Evolutionary conservation across 306 rosid species (phyloP).

Genomic region (Heteromeles arbutifolia): DNA sequence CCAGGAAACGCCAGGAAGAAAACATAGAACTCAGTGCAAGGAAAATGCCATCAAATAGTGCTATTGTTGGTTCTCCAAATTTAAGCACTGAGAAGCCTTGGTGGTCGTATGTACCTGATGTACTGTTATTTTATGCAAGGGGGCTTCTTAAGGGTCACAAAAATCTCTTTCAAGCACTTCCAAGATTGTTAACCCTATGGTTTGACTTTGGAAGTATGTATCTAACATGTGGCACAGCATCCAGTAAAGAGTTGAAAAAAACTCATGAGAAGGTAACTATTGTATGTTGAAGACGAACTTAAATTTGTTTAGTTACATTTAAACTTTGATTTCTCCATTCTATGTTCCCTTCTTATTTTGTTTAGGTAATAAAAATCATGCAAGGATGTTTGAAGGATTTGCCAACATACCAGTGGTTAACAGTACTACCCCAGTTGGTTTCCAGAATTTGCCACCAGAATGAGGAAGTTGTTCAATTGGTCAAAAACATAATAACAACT

Average conservation of each 20-base stretch:
- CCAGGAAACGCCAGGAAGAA: constrained; percentile 94
- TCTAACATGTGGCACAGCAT: constrained; percentile 54
- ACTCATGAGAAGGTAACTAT: constrained; percentile 51
- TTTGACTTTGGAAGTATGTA: constrained; percentile 89
- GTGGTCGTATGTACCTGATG: constrained; percentile 90
- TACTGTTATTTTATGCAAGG: constrained; percentile 79
- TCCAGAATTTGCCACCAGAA: constrained; percentile 98
- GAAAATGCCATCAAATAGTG: constrained; percentile 41
- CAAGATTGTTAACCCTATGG: constrained; percentile 92
- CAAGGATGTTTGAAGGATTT: constrained; percentile 85
- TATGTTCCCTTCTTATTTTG: constrained; percentile 26
- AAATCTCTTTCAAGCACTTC: constrained; percentile 96
- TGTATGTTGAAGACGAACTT: constrained; percentile 6
- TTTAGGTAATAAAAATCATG: constrained; percentile 61
- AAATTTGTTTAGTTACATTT: constrained; percentile 15
- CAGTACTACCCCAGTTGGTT: constrained; percentile 93
- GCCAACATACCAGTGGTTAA: constrained; percentile 89
- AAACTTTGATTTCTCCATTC: constrained; percentile 13
- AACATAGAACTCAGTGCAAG: constrained; percentile 47
- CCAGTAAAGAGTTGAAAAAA: constrained; percentile 52
- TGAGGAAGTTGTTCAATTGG: constrained; percentile 73
- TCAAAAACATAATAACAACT: constrained; percentile 70
- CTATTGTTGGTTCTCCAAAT: constrained; percentile 54
- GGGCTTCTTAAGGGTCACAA: constrained; percentile 96
- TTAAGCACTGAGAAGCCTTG: constrained; percentile 59